Evolutionary conservation across 129 eudicot genomes (phyloP), one percentile per base, ranked within the genome.

Genomic region (Lactuca sativa): DNA sequence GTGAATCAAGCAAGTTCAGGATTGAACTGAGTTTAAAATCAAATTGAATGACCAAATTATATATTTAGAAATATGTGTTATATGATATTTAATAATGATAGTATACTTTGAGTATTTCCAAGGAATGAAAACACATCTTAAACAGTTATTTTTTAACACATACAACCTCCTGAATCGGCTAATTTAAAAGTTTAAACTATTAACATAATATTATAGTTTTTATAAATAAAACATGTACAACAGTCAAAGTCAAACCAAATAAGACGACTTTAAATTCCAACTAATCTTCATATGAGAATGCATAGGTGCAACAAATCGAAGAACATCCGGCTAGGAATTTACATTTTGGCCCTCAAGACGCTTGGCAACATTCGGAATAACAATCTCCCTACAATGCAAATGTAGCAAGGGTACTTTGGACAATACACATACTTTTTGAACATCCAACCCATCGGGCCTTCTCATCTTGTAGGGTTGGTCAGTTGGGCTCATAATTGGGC

Each of bases 251-350:
- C 65, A 76, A 51, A 86, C 80, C 84, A 88, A 76, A 72, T 86
- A 88, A 60, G 97, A 92, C 21, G 96, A 88, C 97, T 89, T 92
- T 43, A 89, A 83, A 67, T 92, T 92, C 98, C 98, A 92, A 81
- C 96, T 92, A 70, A 92, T 92, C 80, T 88, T 89, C 98, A 92
- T 92, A 56, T 89, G 96, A 32, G 96, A 82, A 21, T 96, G 96
- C 96, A 92, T 86, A 17, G 95, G 53, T 25, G 95, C 98, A 56
- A 92, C 95, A 72, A 92, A 86, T 30, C 95, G 82, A 49, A 92
- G 83, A 44, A 92, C 74, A 79, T 92, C 90, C 15, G 88, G 81
- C 66, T 83, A 69, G 14, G 70, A 65, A 9, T 13, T 43, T 7
- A 15, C 16, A 16, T 69, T 71, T 56, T 73, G 59, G 62, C 62